Evolutionary conservation across 2,329 filamentous ascomycete genomes (phyloP), one percentile per base, ranked within the genome.

Genomic region (Microcera coccophila): DNA sequence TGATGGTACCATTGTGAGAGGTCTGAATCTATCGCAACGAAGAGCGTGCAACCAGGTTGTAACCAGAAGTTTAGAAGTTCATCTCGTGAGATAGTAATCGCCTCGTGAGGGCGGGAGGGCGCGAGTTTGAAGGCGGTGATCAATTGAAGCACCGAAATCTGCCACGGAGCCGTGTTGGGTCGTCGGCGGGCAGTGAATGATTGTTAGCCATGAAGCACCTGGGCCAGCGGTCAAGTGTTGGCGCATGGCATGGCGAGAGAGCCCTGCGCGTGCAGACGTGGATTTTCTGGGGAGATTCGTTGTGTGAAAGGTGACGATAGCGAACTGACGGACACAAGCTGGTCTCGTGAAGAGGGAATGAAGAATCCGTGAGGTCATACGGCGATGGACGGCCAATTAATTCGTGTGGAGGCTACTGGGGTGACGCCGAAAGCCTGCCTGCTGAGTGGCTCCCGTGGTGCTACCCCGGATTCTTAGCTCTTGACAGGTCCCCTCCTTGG

Each of bases 261-360:
- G 22, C 31, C 39, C 36, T 18, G 28, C 18, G 34, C 40, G 43
- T 18, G 19, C 15, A 32, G 18, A 36, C 17, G 17, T 20, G 14
- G 9, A 35, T 39, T 38, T 44, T 41, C 34, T 46, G 36, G 38
- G 35, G 45, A 24, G 22, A 18, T 34, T 38, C 17, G 21, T 15
- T n/a, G 24, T n/a, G n/a, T n/a, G n/a, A n/a, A n/a, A n/a, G n/a
- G n/a, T n/a, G n/a, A n/a, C n/a, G n/a, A n/a, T n/a, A n/a, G n/a
- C n/a, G n/a, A n/a, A n/a, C n/a, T n/a, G n/a, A n/a, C n/a, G n/a
- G n/a, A n/a, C n/a, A n/a, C n/a, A n/a, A n/a, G n/a, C n/a, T n/a
- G 45, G 54, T 55, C 54, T 51, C 54, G 54, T 57, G 54, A 20
- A 29, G 36, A 24, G 17, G n/a, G n/a, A n/a, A n/a, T n/a, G n/a